phyloP scores from a whole-genome alignment of 2,329 filamentous ascomycete genomes.

The Claviceps sp. region DNA sequence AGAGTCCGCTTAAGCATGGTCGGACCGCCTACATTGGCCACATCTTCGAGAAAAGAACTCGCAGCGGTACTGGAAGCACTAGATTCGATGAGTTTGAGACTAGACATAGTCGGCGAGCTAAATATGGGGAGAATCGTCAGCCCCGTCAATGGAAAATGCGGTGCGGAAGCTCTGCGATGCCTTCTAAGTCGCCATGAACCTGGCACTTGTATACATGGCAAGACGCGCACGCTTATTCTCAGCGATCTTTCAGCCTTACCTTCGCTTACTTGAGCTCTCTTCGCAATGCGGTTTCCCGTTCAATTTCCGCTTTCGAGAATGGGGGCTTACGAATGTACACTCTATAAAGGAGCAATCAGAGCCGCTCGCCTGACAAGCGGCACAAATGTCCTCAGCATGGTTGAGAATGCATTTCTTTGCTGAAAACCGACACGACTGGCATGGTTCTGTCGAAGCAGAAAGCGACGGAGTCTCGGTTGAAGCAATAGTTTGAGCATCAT shows the following conservation, averaged over 20 bases:
- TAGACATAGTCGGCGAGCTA: slow-evolving; percentile 42
- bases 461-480: slow-evolving; percentile 35
- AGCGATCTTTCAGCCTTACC: slow-evolving; percentile 36
- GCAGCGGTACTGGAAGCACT: slow-evolving; percentile 49
- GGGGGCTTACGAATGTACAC: slow-evolving; percentile 38
- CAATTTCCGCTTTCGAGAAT: slow-evolving; percentile 68
- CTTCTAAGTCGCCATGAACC: neutral
- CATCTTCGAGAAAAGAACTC: slow-evolving; percentile 53
- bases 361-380: slow-evolving; percentile 65
- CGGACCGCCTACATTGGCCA: slow-evolving; percentile 56
- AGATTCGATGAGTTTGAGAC: slow-evolving; percentile 38
- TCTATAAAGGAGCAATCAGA: slow-evolving; percentile 68
- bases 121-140: slow-evolving; percentile 9
- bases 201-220: neutral
- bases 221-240: neutral
- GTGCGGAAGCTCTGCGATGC: neutral
- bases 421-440: slow-evolving; percentile 61
- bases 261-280: slow-evolving; percentile 47
- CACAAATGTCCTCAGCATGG: slow-evolving; percentile 63
- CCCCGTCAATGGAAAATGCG: neutral
- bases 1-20: slow-evolving; percentile 56
- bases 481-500: slow-evolving; percentile 37
- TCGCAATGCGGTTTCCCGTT: slow-evolving; percentile 50
- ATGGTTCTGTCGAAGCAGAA: slow-evolving; percentile 37
- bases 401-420: slow-evolving; percentile 63